Percentiles rank a stretch among this genome's conserved stretches.
phyloP scores from a whole-genome alignment of 495 filamentous ascomycete genomes.

The Hypoxylon fuscum region DNA sequence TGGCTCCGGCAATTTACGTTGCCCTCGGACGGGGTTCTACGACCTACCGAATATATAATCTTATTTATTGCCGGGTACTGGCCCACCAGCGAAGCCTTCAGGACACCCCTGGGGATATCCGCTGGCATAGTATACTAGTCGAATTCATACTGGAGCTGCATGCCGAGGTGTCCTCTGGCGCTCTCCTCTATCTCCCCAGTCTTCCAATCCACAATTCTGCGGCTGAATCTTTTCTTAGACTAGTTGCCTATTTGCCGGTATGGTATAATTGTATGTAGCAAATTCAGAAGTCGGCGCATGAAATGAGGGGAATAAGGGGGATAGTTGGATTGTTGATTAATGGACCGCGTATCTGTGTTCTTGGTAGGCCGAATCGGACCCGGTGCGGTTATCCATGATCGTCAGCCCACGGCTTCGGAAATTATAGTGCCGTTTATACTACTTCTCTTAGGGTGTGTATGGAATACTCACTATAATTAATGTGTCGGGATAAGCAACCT shows the following conservation, averaged over 20 bases:
- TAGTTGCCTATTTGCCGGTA: not conserved
- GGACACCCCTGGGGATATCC: conserved; percentile 34
- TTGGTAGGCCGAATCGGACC: conserved; percentile 27
- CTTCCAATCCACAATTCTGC: not conserved
- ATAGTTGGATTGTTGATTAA: not conserved
- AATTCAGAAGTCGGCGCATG: too few species aligned
- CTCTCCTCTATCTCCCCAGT: not conserved
- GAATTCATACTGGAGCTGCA: not conserved
- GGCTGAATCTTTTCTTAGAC: not conserved
- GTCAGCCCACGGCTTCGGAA: conserved; percentile 7
- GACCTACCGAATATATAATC: conserved; percentile 16
- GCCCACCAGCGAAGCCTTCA: not conserved
- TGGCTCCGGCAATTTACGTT: not conserved
- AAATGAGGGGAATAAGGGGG: too few species aligned
- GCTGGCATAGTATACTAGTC: conserved; percentile 19
- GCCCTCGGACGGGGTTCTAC: not conserved
- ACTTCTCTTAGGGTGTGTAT: not conserved
- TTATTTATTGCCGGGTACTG: not conserved
- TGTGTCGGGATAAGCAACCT: not conserved
- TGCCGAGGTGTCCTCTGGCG: conserved; percentile 4
- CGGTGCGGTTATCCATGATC: conserved; percentile 3
- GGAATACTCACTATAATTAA: not conserved
- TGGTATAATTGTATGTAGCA: too few species aligned
- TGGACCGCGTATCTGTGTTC: not conserved
- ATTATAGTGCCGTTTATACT: not conserved